Evolutionary conservation across 805 yeast species (phyloP).

Genomic region (Wickerhamomyces rabaulensis): DNA sequence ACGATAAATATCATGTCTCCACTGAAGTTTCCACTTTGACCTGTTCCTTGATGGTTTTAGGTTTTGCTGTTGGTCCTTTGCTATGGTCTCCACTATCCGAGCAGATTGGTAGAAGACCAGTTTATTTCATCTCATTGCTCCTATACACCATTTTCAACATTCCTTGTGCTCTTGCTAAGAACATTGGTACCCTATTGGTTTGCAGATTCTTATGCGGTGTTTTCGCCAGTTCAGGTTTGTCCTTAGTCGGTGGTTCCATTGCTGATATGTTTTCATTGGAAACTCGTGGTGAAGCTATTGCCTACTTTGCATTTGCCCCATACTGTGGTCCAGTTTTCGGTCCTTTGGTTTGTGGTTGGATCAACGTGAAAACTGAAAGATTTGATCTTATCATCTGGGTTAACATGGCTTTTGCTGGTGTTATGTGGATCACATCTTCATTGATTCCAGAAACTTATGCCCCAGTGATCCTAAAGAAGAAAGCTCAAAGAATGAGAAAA

Average conservation of each 20-base stretch:
- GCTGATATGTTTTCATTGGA: constrained; percentile 83
- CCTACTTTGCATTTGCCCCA: constrained; percentile 87
- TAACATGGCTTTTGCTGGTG: constrained; percentile 87
- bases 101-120: constrained; percentile 79
- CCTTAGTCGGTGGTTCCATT: constrained; percentile 86
- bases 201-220: constrained; percentile 88
- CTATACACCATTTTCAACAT: constrained; percentile 76
- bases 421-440: constrained; percentile 62
- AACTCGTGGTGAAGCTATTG: constrained; percentile 84
- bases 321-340: constrained; percentile 92
- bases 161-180: constrained; percentile 82
- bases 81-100: constrained; percentile 89
- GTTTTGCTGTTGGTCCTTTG: constrained; percentile 83
- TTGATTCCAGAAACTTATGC: constrained; percentile 88
- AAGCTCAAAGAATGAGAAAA: constrained; percentile 63
- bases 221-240: constrained; percentile 75
- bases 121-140: constrained; percentile 70
- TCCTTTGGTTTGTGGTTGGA: constrained; percentile 83
- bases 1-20: constrained; percentile 63
- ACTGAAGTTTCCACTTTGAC: constrained; percentile 74
- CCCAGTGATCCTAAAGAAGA: constrained; percentile 66
- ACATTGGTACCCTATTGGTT: constrained; percentile 73
- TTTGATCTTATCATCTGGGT: constrained; percentile 81
- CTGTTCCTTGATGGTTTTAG: constrained; percentile 84
- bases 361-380: constrained; percentile 63